Base-by-base conservation (phyloP, 768 basidiomycete genomes). In the Amanita exitialis region DNA sequence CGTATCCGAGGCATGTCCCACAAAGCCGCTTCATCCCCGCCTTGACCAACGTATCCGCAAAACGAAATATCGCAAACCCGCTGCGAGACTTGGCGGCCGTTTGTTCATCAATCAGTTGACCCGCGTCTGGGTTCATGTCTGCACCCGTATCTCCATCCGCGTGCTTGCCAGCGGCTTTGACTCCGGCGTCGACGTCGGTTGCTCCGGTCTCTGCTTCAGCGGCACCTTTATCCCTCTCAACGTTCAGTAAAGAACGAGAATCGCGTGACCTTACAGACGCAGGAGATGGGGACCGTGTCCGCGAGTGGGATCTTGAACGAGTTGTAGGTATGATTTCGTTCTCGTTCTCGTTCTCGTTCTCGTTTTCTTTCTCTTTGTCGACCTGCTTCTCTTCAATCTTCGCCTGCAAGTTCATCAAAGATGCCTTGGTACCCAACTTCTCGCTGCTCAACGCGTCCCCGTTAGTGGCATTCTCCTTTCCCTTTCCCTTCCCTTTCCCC, bases 41-140 rank as follows among this genome's bases (percentile, higher is more conserved):
- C 27, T 30, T 42, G 9, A 39, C 49, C 23, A 49, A 41, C 49
- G 49, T 34, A 27, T 49, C 49, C 13, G 49, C 49, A 27, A 49
- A 9, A 16, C 49, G 49, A 32, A 49, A 30, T 4, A 49, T 32
- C 7, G 16, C 49, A 41, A 41, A 49, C 27, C 49, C 28, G 23
- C 25, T 37, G 2, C 39, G 49, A 16, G 49, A 41, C 18, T 41
- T 28, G 6, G 27, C 39, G 8, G 49, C 49, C 37, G 49, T 49
- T 27, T 49, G 37, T 28, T 21, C 39, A 20, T 49, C 49, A 2
- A 49, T 49, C 39, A 49, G 32, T 35, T 47, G 45, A 21, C 35
- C 30, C 15, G 44, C 28, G 4, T 12, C 32, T 4, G 45, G 3
- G 18, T 20, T 13, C 21, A 30, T 18, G 20, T 35, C 45, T 16